phyloP scores from a whole-genome alignment of 2,329 filamentous ascomycete species.

The Spiromastix sp. region DNA sequence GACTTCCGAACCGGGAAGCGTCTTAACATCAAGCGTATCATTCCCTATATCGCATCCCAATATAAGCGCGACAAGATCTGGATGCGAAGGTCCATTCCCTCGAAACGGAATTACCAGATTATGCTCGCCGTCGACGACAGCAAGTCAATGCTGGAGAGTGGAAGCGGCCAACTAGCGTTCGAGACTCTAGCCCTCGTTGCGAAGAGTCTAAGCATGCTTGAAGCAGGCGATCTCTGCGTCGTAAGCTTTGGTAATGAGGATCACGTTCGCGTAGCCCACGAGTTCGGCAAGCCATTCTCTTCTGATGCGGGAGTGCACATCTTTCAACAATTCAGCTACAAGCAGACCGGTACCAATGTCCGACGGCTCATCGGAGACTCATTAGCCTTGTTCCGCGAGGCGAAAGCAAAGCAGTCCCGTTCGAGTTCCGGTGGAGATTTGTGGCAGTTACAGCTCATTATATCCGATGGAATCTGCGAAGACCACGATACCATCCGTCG shows the following conservation, averaged over 20 bases:
- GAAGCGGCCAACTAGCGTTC: constrained; percentile 70
- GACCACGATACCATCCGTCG: constrained; percentile 75
- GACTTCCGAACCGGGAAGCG: constrained; percentile 96
- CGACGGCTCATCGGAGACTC: constrained; percentile 64
- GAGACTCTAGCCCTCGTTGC: constrained; percentile 90
- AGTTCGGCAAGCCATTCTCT: constrained; percentile 72
- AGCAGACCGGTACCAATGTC: constrained; percentile 79
- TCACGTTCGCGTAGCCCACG: constrained; percentile 71
- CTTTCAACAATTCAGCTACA: constrained; percentile 74
- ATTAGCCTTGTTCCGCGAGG: constrained; percentile 71
- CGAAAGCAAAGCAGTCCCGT: constrained; percentile 49
- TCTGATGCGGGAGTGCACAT: constrained; percentile 73
- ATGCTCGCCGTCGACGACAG: constrained; percentile 95
- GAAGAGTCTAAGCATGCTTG: constrained; percentile 78
- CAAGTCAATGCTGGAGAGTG: constrained; percentile 79
- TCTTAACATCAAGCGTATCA: constrained; percentile 98
- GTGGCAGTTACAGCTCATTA: constrained; percentile 89
- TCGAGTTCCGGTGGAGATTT: constrained; percentile 55
- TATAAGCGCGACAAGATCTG: constrained; percentile 99
- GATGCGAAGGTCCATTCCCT: constrained; percentile 88
- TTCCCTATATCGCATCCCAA: constrained; percentile 94
- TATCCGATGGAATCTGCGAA: constrained; percentile 89
- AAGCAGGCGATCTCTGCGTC: constrained; percentile 86
- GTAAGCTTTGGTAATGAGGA: constrained; percentile 70
- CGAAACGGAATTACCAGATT: constrained; percentile 92